Evolutionary conservation across 495 filamentous ascomycete genomes (phyloP).

Genomic region (Neurospora tetrasperma): DNA sequence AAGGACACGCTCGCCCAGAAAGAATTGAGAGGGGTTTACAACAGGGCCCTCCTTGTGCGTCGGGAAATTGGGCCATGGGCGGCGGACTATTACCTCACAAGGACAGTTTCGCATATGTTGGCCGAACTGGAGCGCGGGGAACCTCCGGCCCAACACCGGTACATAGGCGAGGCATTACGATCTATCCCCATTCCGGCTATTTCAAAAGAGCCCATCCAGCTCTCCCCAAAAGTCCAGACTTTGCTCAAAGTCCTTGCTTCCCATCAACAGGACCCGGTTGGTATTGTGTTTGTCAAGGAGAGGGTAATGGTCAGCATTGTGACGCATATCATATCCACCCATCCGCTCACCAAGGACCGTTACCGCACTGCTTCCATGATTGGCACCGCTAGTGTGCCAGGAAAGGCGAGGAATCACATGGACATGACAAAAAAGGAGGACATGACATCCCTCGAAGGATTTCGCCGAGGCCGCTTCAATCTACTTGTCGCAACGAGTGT

Average conservation of each 20-base stretch:
- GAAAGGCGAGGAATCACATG: constrained; percentile 42
- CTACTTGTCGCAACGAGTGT: constrained; percentile 77
- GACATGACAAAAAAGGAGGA: constrained; percentile 50
- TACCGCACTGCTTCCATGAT: constrained; percentile 60
- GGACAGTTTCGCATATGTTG: constrained; percentile 42
- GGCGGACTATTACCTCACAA: constrained; percentile 57
- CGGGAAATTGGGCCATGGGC: constrained; percentile 65
- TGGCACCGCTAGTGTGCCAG: constrained; percentile 50
- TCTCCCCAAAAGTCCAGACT: constrained; percentile 44
- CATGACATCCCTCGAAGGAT: constrained; percentile 51
- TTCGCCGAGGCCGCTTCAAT: constrained; percentile 60
- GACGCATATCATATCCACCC: constrained; percentile 50
- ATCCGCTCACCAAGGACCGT: constrained; percentile 44
- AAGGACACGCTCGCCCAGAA: constrained; percentile 53
- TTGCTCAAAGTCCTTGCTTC: constrained; percentile 44
- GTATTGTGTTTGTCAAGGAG: constrained; percentile 72
- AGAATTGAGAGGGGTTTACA: constrained; percentile 50
- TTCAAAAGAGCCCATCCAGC: constrained; percentile 12
- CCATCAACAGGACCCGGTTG: constrained; percentile 41
- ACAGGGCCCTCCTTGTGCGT: constrained; percentile 40
- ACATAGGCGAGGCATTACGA: constrained; percentile 45
- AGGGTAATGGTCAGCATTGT: constrained; percentile 60
- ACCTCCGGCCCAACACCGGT: constrained; percentile 25
- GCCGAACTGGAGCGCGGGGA: constrained; percentile 9
- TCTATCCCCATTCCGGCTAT: constrained; percentile 29